These are phyloP conservation scores for Candida odintsovae DNA, from an alignment of 805 yeast species.

Conservation along the genomic window DNA sequence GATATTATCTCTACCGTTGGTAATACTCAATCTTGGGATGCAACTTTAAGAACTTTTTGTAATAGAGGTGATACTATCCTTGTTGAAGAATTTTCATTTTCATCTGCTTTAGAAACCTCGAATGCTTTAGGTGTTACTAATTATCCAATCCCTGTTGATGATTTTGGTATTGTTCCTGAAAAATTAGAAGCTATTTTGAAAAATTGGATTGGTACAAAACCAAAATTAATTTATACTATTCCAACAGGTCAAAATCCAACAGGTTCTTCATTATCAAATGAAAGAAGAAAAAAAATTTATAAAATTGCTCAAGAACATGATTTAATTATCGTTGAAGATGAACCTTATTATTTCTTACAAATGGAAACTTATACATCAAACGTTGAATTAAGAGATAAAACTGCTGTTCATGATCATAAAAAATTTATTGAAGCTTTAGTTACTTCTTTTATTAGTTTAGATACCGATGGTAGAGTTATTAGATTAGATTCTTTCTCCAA, in stretches of 20 bases:
- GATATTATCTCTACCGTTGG: slow-evolving; percentile 67
- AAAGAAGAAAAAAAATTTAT: slow-evolving; percentile 75
- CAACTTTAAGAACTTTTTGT: slow-evolving; percentile 70
- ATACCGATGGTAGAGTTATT: slow-evolving; percentile 71
- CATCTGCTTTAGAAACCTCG: slow-evolving; percentile 81
- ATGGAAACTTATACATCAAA: slow-evolving; percentile 70
- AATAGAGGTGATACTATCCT: slow-evolving; percentile 77
- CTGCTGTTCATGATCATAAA: slow-evolving; percentile 22
- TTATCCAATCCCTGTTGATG: slow-evolving; percentile 75
- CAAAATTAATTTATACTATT: slow-evolving; percentile 83
- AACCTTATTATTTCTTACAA: slow-evolving; percentile 95
- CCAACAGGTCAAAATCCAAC: slow-evolving; percentile 99
- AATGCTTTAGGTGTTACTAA: slow-evolving; percentile 63
- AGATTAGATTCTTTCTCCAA: slow-evolving; percentile 78
- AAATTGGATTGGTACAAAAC: slow-evolving; percentile 71
- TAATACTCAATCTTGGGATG: slow-evolving; percentile 88
- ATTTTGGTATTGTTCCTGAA: slow-evolving; percentile 71
- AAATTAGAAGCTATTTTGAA: slow-evolving; percentile 54
- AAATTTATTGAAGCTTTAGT: slow-evolving; percentile 46
- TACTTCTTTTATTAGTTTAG: slow-evolving; percentile 64
- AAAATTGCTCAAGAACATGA: slow-evolving; percentile 80
- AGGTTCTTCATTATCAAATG: slow-evolving; percentile 73
- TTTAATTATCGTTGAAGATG: slow-evolving; percentile 85
- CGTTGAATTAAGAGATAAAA: slow-evolving; percentile 27
- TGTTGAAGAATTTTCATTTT: slow-evolving; percentile 76